phyloP scores from a whole-genome alignment of 306 rosid genomes.

The Medicago arabica region DNA sequence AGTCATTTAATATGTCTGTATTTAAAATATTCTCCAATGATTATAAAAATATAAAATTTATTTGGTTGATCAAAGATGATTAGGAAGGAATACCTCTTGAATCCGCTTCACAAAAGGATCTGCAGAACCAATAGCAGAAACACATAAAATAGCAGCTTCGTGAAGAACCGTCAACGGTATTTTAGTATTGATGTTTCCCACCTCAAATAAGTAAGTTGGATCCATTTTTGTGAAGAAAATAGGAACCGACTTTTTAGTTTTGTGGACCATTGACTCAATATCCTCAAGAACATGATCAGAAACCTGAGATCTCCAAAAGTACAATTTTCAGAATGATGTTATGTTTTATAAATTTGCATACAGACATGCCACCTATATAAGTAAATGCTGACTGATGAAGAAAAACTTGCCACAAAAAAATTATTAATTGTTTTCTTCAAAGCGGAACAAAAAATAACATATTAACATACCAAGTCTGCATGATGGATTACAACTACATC shows the following conservation, averaged over 20 bases:
- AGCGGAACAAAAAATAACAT: neutral
- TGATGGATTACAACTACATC: conserved; percentile 79
- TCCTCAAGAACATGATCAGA: conserved; percentile 61
- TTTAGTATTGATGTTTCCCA: neutral
- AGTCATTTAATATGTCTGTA: neutral
- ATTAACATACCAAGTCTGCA: conserved; percentile 69
- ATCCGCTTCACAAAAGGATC: conserved; percentile 72
- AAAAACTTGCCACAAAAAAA: conserved; percentile 25
- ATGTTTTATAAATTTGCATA: neutral
- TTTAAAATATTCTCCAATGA: conserved; percentile 1
- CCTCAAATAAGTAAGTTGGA: conserved; percentile 63
- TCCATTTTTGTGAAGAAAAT: conserved; percentile 81
- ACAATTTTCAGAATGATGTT: conserved; percentile 33
- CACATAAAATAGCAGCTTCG: conserved; percentile 60
- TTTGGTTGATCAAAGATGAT: conserved; percentile 1
- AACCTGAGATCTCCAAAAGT: conserved; percentile 58
- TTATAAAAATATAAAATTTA: neutral
- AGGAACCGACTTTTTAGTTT: conserved; percentile 55
- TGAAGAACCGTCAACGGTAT: conserved; percentile 50
- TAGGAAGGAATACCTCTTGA: conserved; percentile 62
- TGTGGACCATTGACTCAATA: conserved; percentile 51
- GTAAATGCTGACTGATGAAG: conserved; percentile 5
- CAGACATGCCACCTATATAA: conserved; percentile 5
- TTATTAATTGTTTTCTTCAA: conserved; percentile 9
- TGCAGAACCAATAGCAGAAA: conserved; percentile 91